Conservation (phyloP, 2,329 filamentous ascomycete species). For the Aspergillus pseudoglaucus region DNA sequence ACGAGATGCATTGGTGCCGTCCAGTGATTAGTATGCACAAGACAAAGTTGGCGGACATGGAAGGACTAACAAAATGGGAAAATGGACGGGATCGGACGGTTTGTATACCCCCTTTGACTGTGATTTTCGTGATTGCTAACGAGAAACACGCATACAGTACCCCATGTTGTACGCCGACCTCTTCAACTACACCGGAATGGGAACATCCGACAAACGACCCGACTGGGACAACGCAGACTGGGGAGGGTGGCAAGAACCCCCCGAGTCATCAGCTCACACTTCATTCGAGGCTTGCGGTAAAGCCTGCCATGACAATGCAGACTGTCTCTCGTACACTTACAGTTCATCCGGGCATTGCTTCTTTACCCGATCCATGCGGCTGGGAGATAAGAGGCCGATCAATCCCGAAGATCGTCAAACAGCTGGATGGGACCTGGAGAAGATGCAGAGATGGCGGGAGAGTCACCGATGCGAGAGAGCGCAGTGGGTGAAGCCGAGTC, state of each 20-base stretch:
- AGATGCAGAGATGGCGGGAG: slow-evolving; percentile 16
- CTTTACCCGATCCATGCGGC: slow-evolving; percentile 17
- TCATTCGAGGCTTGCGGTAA: slow-evolving; percentile 23
- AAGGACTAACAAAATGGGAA: slow-evolving; percentile 43
- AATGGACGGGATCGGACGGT: slow-evolving; percentile 15
- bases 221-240: slow-evolving; percentile 34
- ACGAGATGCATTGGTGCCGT: slow-evolving; percentile 45
- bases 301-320: slow-evolving; percentile 17
- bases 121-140: neutral
- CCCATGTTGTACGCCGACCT: slow-evolving; percentile 24
- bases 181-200: slow-evolving; percentile 22
- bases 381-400: slow-evolving; percentile 12
- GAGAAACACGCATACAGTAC: slow-evolving; percentile 3
- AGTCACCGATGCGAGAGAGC: slow-evolving; percentile 15
- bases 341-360: slow-evolving; percentile 15
- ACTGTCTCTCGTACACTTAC: slow-evolving; percentile 23
- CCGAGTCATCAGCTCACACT: slow-evolving; percentile 19
- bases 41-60: slow-evolving; percentile 43
- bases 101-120: slow-evolving; percentile 2
- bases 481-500: slow-evolving; percentile 22
- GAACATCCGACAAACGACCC: slow-evolving; percentile 10
- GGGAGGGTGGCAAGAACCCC: slow-evolving; percentile 22
- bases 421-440: slow-evolving; percentile 23
- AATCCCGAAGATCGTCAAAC: slow-evolving; percentile 9
- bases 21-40: slow-evolving; percentile 47